Conservation (phyloP, 2,329 filamentous ascomycete genomes). For the Ambrosiella xylebori region DNA sequence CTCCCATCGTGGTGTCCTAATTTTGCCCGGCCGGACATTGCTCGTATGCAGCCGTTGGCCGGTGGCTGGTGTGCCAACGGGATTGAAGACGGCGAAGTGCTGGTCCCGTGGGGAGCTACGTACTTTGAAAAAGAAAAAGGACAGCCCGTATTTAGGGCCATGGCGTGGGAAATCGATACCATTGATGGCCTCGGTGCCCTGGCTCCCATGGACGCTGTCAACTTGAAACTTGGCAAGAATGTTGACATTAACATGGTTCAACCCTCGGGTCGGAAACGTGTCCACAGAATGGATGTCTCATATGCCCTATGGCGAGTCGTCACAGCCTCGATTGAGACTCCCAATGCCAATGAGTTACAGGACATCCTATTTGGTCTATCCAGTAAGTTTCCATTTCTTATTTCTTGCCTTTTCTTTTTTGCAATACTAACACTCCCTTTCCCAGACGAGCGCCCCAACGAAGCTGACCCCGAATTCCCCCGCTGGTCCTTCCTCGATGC, state of each 20-base stretch:
- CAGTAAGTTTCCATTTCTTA: background rate
- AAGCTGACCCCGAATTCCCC: slow-evolving; percentile 8
- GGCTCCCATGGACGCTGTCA: slow-evolving; percentile 3
- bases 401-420: background rate
- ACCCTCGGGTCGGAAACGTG: background rate
- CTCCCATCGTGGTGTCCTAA: slow-evolving; percentile 12
- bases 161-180: slow-evolving; percentile 11
- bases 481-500: slow-evolving; percentile 8
- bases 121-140: slow-evolving; percentile 10
- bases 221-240: slow-evolving; percentile 2
- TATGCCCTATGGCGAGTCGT: slow-evolving; percentile 7
- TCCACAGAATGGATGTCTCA: slow-evolving; percentile 3
- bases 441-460: slow-evolving; percentile 1
- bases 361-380: slow-evolving; percentile 9
- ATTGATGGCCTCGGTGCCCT: slow-evolving; percentile 11
- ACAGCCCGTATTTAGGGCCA: slow-evolving; percentile 7
- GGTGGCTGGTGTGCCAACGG: slow-evolving; percentile 10
- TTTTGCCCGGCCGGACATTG: slow-evolving; percentile 7
- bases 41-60: background rate
- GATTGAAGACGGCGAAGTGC: slow-evolving; percentile 6
- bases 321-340: slow-evolving; percentile 4
- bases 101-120: slow-evolving; percentile 10
- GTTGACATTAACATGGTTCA: slow-evolving; percentile 7
- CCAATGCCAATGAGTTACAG: slow-evolving; percentile 6
- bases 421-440: background rate